Percentiles rank a stretch among this genome's conserved stretches.
These are phyloP conservation scores for Mimosa bimucronata DNA, from an alignment of 306 rosid genomes.

Conservation along the genomic window DNA sequence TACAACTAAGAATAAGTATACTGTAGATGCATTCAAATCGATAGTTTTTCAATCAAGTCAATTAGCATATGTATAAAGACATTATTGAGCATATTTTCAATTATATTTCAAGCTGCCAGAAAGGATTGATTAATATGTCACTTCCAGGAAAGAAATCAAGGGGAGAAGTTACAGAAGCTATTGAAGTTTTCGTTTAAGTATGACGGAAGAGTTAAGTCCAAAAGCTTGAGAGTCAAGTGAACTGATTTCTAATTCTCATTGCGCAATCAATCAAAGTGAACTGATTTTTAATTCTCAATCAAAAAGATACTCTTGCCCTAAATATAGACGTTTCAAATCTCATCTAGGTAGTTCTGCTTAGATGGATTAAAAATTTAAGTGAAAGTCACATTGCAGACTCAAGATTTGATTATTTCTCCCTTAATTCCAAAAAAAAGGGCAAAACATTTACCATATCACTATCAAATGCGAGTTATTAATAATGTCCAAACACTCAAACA, in stretches of 20 bases:
- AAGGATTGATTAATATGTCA: neutral
- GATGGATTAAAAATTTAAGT: too few species aligned
- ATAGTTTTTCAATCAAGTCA: slow-evolving; percentile 4
- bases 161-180: neutral
- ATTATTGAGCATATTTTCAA: neutral
- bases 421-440: too few species aligned
- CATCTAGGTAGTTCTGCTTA: too few species aligned
- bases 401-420: too few species aligned
- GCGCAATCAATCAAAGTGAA: neutral
- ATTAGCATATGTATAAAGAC: too few species aligned
- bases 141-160: neutral
- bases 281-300: too few species aligned
- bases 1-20: neutral
- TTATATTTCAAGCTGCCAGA: neutral
- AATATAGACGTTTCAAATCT: too few species aligned
- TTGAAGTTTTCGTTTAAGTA: neutral
- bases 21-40: neutral
- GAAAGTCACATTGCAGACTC: too few species aligned
- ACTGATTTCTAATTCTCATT: neutral
- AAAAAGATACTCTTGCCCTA: too few species aligned
- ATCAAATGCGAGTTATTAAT: neutral
- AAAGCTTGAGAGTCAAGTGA: neutral
- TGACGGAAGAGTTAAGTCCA: neutral
- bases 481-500: neutral
- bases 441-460: too few species aligned